Conservation (phyloP, 164 flowering plant genomes). For the Malania oleifera region DNA sequence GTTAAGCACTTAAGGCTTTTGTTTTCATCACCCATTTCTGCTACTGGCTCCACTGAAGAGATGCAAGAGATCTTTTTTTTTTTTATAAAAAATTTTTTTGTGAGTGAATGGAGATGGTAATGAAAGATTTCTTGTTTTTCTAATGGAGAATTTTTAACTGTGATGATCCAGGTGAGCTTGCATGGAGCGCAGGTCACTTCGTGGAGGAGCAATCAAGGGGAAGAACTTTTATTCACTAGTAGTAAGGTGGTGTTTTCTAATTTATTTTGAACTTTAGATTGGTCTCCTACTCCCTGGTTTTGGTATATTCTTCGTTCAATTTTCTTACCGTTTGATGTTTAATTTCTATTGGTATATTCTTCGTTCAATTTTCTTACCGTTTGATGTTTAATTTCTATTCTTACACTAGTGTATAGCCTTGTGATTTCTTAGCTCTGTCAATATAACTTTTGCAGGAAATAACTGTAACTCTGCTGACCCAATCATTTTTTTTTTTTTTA, state of each 20-base stretch:
- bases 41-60: background rate
- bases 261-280: too few relatives aligned
- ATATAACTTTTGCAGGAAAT: too few relatives aligned
- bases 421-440: too few relatives aligned
- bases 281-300: too few relatives aligned
- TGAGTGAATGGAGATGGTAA: background rate
- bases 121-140: background rate
- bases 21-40: conserved; percentile 12
- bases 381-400: too few relatives aligned
- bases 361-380: background rate
- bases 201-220: conserved; percentile 84
- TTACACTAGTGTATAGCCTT: too few relatives aligned
- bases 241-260: conserved; percentile 53
- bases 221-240: conserved; percentile 88
- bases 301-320: background rate
- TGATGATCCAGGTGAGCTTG: conserved; percentile 66
- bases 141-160: background rate
- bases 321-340: too few relatives aligned
- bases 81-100: too few relatives aligned
- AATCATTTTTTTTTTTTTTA: too few relatives aligned
- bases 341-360: background rate
- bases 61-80: background rate
- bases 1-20: conserved; percentile 29
- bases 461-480: too few relatives aligned
- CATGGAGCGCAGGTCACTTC: conserved; percentile 88